phyloP scores from a whole-genome alignment of 2,329 filamentous ascomycete species.

The Neurospora sp. region DNA sequence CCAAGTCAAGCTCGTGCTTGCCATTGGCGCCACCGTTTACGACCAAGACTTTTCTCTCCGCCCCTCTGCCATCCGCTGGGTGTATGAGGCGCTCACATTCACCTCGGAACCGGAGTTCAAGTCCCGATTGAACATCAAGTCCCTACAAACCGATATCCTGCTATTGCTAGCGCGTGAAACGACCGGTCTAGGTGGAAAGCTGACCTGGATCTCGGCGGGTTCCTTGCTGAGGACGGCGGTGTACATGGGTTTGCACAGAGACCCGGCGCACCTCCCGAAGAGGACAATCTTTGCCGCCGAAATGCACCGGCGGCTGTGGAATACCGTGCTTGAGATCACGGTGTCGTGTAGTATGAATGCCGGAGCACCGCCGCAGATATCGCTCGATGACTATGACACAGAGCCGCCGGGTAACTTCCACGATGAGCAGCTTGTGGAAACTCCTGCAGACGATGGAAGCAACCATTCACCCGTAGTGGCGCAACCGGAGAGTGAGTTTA shows the following conservation, averaged over 20 bases:
- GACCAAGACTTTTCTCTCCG: conserved; percentile 42
- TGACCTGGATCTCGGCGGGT: conserved; percentile 38
- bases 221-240: conserved; percentile 35
- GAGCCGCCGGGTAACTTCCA: conserved; percentile 38
- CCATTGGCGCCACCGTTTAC: conserved; percentile 42
- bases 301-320: conserved; percentile 42
- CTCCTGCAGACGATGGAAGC: conserved; percentile 12
- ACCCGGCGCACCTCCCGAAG: conserved; percentile 30
- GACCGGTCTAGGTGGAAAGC: conserved; percentile 30
- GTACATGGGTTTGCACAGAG: conserved; percentile 41
- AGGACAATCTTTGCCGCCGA: conserved; percentile 30
- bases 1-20: conserved; percentile 48
- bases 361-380: conserved; percentile 36
- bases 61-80: conserved; percentile 41
- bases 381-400: conserved; percentile 37
- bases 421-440: conserved; percentile 34
- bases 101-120: conserved; percentile 44
- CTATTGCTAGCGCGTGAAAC: conserved; percentile 33
- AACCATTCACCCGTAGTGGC: conserved; percentile 13
- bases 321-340: conserved; percentile 38
- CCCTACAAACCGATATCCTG: conserved; percentile 38
- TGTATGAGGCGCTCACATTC: conserved; percentile 49
- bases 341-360: conserved; percentile 35
- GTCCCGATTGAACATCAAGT: conserved; percentile 35
- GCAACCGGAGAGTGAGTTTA: conserved; percentile 27